Conservation (phyloP, 371 early-diverging fungal genomes). For the Mucor indicus region DNA sequence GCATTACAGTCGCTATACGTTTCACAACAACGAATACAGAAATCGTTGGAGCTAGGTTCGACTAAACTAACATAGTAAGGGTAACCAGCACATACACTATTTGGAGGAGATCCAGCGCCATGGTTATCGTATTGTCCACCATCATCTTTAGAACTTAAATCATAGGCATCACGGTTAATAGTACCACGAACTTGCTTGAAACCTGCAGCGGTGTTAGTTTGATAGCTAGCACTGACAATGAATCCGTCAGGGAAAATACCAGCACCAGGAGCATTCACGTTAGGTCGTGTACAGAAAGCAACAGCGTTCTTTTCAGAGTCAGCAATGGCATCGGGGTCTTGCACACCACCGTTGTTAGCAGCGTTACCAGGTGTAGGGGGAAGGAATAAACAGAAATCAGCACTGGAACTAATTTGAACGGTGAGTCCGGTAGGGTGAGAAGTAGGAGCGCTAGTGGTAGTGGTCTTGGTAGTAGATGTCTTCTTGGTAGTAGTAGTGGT, state of each 20-base stretch:
- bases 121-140: conserved; percentile 48
- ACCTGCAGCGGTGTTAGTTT: conserved; percentile 16
- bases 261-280: conserved; percentile 22
- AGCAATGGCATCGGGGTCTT: conserved; percentile 21
- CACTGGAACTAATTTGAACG: conserved; percentile 14
- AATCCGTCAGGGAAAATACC: conserved; percentile 35
- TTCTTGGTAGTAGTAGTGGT: too few relatives aligned
- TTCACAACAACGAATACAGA: conserved; percentile 38
- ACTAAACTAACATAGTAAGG: conserved; percentile 40
- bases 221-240: conserved; percentile 23
- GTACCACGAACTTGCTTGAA: conserved; percentile 48
- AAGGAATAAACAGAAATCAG: conserved; percentile 40
- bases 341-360: conserved; percentile 9
- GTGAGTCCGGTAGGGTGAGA: conserved; percentile 5
- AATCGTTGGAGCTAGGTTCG: conserved; percentile 35
- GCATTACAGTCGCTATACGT: conserved; percentile 27
- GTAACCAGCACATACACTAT: conserved; percentile 34
- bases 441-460: conserved; percentile 1
- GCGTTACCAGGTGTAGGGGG: conserved; percentile 33
- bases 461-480: conserved; percentile 8
- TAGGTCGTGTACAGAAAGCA: conserved; percentile 22
- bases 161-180: conserved; percentile 28
- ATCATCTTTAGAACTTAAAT: conserved; percentile 32
- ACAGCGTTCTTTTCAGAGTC: conserved; percentile 25
- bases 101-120: conserved; percentile 29